These are phyloP conservation scores for Onygenales sp. DNA, from an alignment of 2,329 filamentous ascomycete genomes.

Conservation along the genomic window DNA sequence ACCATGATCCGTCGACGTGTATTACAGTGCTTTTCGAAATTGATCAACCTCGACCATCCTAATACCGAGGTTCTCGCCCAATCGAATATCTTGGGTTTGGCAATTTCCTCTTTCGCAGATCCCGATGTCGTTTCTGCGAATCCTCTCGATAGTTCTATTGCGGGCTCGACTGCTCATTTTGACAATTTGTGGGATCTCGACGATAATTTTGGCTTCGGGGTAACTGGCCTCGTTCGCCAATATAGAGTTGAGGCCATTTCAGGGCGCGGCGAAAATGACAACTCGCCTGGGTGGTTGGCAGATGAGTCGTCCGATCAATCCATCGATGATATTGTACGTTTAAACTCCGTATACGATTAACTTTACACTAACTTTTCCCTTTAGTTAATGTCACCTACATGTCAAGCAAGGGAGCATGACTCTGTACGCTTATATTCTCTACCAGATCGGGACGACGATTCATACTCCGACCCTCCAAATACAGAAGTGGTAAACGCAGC, in stretches of 20 bases:
- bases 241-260: conserved; percentile 63
- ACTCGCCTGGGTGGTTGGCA: conserved; percentile 37
- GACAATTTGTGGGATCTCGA: conserved; percentile 92
- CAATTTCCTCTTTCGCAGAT: conserved; percentile 85
- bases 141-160: conserved; percentile 82
- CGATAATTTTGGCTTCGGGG: conserved; percentile 90
- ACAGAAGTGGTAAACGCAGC: conserved; percentile 94
- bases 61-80: conserved; percentile 80
- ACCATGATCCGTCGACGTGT: conserved; percentile 90
- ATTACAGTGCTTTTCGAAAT: conserved; percentile 85
- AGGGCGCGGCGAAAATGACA: conserved; percentile 56
- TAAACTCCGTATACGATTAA: neutral
- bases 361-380: conserved; percentile 8
- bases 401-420: conserved; percentile 80
- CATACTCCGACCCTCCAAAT: conserved; percentile 65
- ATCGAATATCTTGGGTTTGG: conserved; percentile 81
- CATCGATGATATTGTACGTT: conserved; percentile 35
- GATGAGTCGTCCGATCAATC: conserved; percentile 28
- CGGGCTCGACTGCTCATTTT: conserved; percentile 78
- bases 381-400: conserved; percentile 54
- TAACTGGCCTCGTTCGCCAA: conserved; percentile 73
- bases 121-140: conserved; percentile 63
- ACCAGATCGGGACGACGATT: conserved; percentile 34
- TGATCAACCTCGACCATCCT: conserved; percentile 78
- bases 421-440: conserved; percentile 66